Evolutionary conservation across 495 filamentous ascomycete species (phyloP).

Genomic region (Bryoglossum gracile): DNA sequence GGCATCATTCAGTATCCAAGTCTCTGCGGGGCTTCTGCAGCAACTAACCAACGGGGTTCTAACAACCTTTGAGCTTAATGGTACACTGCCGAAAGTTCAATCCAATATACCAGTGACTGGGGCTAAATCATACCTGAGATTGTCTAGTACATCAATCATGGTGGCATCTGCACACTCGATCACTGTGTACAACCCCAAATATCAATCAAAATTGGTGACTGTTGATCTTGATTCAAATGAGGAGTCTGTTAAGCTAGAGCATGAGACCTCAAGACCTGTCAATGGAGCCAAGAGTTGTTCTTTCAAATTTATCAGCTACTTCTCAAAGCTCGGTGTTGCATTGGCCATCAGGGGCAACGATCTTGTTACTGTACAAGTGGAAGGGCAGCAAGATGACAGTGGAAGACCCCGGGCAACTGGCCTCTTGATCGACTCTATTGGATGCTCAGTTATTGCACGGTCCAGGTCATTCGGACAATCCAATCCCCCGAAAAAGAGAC

Average conservation of each 20-base stretch:
- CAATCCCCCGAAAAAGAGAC: slow-evolving; percentile 1
- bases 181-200: slow-evolving; percentile 57
- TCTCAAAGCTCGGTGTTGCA: slow-evolving; percentile 54
- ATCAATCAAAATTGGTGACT: slow-evolving; percentile 54
- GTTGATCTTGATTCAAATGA: slow-evolving; percentile 30
- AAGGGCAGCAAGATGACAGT: slow-evolving; percentile 48
- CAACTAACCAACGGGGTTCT: slow-evolving; percentile 39
- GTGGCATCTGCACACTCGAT: slow-evolving; percentile 36
- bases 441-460: too few species aligned
- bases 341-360: slow-evolving; percentile 50
- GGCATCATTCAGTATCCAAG: slow-evolving; percentile 45
- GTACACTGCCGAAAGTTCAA: slow-evolving; percentile 17
- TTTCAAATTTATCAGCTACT: slow-evolving; percentile 50
- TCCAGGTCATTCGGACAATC: slow-evolving; percentile 4
- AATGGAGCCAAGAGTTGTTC: slow-evolving; percentile 19
- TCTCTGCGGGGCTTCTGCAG: slow-evolving; percentile 47
- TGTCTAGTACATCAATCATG: slow-evolving; percentile 44
- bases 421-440: slow-evolving; percentile 63
- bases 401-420: slow-evolving; percentile 58
- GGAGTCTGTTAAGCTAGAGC: slow-evolving; percentile 18
- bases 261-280: slow-evolving; percentile 1
- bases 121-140: slow-evolving; percentile 42
- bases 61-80: slow-evolving; percentile 41
- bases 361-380: slow-evolving; percentile 56
- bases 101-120: slow-evolving; percentile 23